Evolutionary conservation across 345 rosid genomes (phyloP), one percentile per base, ranked within the genome.

Genomic region (Syzygium aqueum): DNA sequence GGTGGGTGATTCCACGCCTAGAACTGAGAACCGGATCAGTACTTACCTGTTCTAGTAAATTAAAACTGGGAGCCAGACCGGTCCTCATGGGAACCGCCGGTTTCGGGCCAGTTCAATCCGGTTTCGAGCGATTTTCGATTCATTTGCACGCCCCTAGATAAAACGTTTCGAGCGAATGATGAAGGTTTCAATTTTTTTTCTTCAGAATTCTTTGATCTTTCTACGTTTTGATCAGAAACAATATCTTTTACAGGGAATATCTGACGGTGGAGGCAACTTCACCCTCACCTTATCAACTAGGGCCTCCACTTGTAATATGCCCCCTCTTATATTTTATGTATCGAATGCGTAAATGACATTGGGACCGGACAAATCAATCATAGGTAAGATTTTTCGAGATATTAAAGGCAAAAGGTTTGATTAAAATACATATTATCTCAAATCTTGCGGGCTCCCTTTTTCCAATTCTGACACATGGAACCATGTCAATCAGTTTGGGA

Each of bases 101-200:
- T 43, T 43, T 1, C 46, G 3, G 7, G 46, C 46, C 7, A 7
- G 7, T 43, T 7, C 46, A 7, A 43, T 43, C 7, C 1, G 7
- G 46, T 43, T 43, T 43, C 46, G 7, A 1, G 46, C 7, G 7
- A 1, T 43, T 43, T 43, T 43, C 7, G 46, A 7, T 5, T 43
- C 46, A 43, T 43, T 43, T 43, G 46, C 46, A 43, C 7, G 7
- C 7, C 46, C 46, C 46, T 43, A 43, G 7, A 43, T n/a, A n/a
- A 3, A 59, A 25, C 1, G 67, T 59, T 59, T 27, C 12, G 17
- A 59, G 40, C 0, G 6, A 65, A 65, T 2, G 33, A 65, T 65
- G 0, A 28, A 0, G 4, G 1, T 28, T 65, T 28, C 0, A 0
- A 65, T 63, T 15, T 63, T 61, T 28, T n/a, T 28, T 28, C 16